Percentiles rank a stretch among this genome's conserved stretches.
Conservation (phyloP, 805 yeast species). For the Suhomyces kilbournensis region DNA sequence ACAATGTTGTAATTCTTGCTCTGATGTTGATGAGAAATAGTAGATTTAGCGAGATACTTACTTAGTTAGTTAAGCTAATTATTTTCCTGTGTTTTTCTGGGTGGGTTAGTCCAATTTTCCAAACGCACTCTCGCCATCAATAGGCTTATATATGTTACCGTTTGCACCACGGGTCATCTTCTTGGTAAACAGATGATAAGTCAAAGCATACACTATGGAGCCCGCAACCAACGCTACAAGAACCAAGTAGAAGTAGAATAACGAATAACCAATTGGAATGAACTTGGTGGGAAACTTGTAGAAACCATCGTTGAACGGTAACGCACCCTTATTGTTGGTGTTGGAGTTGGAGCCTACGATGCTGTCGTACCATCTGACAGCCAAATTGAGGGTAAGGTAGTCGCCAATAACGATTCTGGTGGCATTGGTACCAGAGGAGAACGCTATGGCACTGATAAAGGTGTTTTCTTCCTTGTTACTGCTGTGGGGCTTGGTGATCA, state of each 20-base stretch:
- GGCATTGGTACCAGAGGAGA: conserved; percentile 59
- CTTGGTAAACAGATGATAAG: conserved; percentile 8
- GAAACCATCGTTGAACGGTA: conserved; percentile 41
- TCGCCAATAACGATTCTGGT: conserved; percentile 68
- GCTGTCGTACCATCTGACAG: conserved; percentile 54
- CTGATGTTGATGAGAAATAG: too few relatives aligned
- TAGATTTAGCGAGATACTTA: too few relatives aligned
- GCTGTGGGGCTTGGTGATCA: conserved; percentile 40
- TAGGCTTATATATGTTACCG: conserved; percentile 5
- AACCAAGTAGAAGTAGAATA: conserved; percentile 18
- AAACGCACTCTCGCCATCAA: conserved; percentile 17
- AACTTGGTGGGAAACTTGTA: conserved; percentile 33
- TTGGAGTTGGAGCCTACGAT: conserved; percentile 18
- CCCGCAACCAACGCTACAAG: conserved; percentile 22
- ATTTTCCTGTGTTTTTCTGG: too few relatives aligned
- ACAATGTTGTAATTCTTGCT: too few relatives aligned
- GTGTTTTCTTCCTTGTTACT: conserved; percentile 31
- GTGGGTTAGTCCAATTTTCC: conserved; percentile 17
- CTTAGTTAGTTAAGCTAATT: too few relatives aligned
- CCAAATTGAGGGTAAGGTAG: conserved; percentile 51
- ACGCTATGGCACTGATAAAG: conserved; percentile 55
- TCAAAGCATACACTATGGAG: conserved; percentile 18
- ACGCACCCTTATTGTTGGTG: conserved; percentile 11
- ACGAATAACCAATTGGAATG: conserved; percentile 25
- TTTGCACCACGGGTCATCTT: background rate